Evolutionary conservation across 257 asterid genomes (phyloP).

Genomic region (Gentiana dahurica): DNA sequence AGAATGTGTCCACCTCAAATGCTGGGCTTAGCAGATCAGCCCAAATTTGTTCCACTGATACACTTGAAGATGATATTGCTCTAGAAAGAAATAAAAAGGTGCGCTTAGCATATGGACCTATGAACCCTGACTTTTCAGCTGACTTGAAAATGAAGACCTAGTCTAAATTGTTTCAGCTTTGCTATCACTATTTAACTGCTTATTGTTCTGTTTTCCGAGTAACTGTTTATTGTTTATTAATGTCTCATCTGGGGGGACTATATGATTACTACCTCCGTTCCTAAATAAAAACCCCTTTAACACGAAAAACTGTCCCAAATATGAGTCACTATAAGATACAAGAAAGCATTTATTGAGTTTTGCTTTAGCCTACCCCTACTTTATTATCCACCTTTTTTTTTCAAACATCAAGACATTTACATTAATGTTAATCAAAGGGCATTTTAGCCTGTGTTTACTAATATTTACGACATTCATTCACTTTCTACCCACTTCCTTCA

Average conservation of each 20-base stretch:
- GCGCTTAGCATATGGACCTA: not conserved
- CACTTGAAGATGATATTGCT: constrained; percentile 51
- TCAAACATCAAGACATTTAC: too few species aligned
- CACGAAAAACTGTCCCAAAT: too few species aligned
- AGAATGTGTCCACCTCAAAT: constrained; percentile 21
- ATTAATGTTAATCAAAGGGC: too few species aligned
- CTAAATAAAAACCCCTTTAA: too few species aligned
- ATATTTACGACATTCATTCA: too few species aligned
- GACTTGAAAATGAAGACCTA: not conserved
- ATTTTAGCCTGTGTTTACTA: too few species aligned
- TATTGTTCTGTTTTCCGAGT: not conserved
- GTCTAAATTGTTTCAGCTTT: not conserved
- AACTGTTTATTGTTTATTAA: not conserved
- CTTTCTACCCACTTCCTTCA: too few species aligned
- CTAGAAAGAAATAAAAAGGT: constrained; percentile 80
- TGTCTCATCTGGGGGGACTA: not conserved
- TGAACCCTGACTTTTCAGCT: not conserved
- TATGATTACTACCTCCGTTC: too few species aligned
- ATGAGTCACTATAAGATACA: too few species aligned
- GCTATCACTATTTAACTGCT: not conserved
- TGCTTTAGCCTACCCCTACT: too few species aligned
- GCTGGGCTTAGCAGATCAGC: constrained; percentile 35
- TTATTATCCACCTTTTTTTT: too few species aligned
- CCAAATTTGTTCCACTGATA: constrained; percentile 34
- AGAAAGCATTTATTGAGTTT: too few species aligned